Base-by-base conservation (phyloP, 345 rosid species). In the Eucalyptus cladocalyx region DNA sequence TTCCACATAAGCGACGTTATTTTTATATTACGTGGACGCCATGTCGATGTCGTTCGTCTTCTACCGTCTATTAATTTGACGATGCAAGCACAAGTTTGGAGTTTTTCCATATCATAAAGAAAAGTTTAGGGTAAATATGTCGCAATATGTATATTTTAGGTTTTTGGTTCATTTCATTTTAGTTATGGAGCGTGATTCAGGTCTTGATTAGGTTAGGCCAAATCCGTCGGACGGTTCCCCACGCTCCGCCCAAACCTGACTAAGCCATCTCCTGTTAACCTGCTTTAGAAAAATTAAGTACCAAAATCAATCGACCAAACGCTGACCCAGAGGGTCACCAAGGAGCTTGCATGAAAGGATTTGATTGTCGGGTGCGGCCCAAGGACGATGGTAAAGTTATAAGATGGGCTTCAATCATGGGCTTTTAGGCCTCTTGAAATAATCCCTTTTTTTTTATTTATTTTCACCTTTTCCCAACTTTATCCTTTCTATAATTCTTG, bases 41-140 rank as follows among this genome's bases (percentile, higher is more conserved):
- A 37, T 72, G 45, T 32, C 23, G 1, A 69, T 9, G 11, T 2
- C 4, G 4, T 69, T 34, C 19, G 8, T 23, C 45, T 6, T 37
- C 4, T 9, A 40, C 9, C 4, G 2, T 34, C 45, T 19, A 37
- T 37, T 2, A 72, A 72, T 37, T 72, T 10, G 43, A 37, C 5
- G 5, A 6, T 2, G 11, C 26, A 37, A 19, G 43, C 10, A 34
- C 14, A 72, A 37, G 45, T 72, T 72, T 40, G 14, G 28, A 4
- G 7, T 34, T 34, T 72, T 9, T 72, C 19, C 6, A 2, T 19
- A 72, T 72, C 28, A 37, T 4, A 19, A 37, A 72, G 4, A 72
- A 37, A 72, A 19, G 1, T 19, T 37, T 72, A 21, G 2, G 0
- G 1, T 19, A 6, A 19, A 72, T 40, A 11, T 3, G 2, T 11